Conservation (phyloP, 1,284 basidiomycete genomes). For the Hymenochaete sp. region DNA sequence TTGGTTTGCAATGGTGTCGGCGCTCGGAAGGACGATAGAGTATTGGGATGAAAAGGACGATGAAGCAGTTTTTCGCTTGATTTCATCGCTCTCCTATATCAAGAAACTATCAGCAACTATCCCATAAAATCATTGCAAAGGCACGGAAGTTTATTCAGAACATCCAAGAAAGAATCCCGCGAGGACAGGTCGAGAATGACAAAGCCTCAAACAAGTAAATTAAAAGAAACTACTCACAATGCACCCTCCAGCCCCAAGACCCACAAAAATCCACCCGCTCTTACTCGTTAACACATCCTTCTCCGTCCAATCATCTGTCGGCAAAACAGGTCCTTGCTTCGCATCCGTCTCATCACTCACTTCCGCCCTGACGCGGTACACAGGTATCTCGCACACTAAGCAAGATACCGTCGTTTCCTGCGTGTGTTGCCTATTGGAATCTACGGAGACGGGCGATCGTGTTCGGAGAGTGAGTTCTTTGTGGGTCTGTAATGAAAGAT, state of each 20-base stretch:
- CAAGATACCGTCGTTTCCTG: constrained; percentile 50
- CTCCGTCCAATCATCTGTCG: constrained; percentile 68
- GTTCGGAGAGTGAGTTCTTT: constrained; percentile 63
- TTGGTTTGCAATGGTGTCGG: no score
- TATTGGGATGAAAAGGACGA: constrained; percentile 45
- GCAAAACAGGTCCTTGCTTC: constrained; percentile 59
- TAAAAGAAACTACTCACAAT: constrained; percentile 45
- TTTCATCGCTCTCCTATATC: constrained; percentile 39
- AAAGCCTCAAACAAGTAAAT: constrained; percentile 9
- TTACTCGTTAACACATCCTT: constrained; percentile 57
- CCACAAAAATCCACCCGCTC: constrained; percentile 66
- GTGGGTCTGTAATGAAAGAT: constrained; percentile 38
- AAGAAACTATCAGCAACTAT: background rate
- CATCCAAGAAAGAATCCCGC: no score
- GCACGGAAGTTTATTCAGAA: no score
- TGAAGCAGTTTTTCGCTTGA: constrained; percentile 37
- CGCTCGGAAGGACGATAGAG: constrained; percentile 41
- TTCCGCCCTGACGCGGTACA: constrained; percentile 62
- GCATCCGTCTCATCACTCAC: constrained; percentile 49
- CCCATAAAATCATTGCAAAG: background rate
- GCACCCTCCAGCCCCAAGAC: constrained; percentile 36
- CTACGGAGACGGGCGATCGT: constrained; percentile 39
- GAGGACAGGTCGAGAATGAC: no score
- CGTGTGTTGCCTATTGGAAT: constrained; percentile 28
- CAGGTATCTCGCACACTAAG: constrained; percentile 52